These are phyloP conservation scores for Mortierella polycephala DNA, from an alignment of 371 early-diverging fungal species.

Conservation along the genomic window DNA sequence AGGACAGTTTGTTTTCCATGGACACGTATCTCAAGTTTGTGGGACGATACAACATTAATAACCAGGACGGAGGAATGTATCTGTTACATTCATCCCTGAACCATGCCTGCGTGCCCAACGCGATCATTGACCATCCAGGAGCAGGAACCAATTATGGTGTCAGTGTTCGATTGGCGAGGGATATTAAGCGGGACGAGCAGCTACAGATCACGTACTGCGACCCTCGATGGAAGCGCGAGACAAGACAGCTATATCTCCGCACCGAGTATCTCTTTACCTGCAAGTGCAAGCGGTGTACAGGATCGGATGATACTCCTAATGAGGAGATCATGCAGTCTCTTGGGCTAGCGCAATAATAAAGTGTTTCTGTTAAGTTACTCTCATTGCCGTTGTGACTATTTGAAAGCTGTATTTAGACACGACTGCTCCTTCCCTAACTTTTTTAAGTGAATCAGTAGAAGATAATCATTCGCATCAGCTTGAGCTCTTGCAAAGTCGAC, in stretches of 20 bases:
- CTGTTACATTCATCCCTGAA: constrained; percentile 71
- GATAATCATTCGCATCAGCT: too few species aligned
- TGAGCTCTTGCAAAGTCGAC: too few species aligned
- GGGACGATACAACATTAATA: constrained; percentile 76
- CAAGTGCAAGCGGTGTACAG: constrained; percentile 67
- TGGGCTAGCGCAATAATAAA: constrained; percentile 27
- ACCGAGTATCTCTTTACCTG: constrained; percentile 71
- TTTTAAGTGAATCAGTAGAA: too few species aligned
- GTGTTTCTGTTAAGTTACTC: not conserved
- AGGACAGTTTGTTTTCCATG: constrained; percentile 62
- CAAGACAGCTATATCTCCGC: constrained; percentile 64
- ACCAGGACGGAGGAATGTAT: constrained; percentile 76
- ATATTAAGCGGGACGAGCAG: constrained; percentile 68
- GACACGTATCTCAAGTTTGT: constrained; percentile 69
- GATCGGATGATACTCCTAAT: constrained; percentile 60
- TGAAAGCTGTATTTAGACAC: too few species aligned
- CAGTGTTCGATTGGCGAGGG: constrained; percentile 65
- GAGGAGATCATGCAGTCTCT: constrained; percentile 60
- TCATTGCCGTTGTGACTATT: too few species aligned
- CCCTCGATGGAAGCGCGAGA: constrained; percentile 73
- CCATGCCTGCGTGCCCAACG: constrained; percentile 67
- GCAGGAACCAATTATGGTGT: constrained; percentile 64
- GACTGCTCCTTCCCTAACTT: too few species aligned
- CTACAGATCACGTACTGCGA: constrained; percentile 71
- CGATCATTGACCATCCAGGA: constrained; percentile 64